Evolutionary conservation across 1,284 basidiomycete genomes (phyloP), one percentile per base, ranked within the genome.

Genomic region (Trametes hirsuta): DNA sequence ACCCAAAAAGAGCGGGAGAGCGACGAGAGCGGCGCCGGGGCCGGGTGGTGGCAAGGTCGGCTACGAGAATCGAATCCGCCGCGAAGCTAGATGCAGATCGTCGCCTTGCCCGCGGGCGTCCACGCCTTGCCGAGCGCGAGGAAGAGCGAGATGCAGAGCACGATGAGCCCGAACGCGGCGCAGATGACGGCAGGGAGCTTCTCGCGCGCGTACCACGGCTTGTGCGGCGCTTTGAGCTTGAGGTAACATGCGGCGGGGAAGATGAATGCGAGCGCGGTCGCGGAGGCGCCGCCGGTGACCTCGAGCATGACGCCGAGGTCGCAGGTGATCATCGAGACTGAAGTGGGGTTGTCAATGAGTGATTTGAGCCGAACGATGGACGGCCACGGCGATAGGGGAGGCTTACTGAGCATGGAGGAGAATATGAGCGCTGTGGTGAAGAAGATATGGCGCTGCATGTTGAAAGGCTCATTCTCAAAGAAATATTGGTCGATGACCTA

Each of bases 271-370:
- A 99, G 84, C 0, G 95, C 90, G 0, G 95, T 97, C 0, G 97
- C 97, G 25, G 93, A 95, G 18, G 96, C 85, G 1, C 97, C 97
- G 12, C 97, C 97, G 0, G 96, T 97, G 52, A 99, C 91, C 77
- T 99, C 97, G 40, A 99, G 87, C 77, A 98, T 97, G 40, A 98
- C 91, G 37, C 97, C 97, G 12, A 99, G 84, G 75, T 99, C 97
- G 75, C 96, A 98, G 0, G 97, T 98, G 48, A 95, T 81, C 50
- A 99, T 82, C 9, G 95, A 87, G 56, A 99, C 94, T 94, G 73
- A 15, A 11, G 21, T 10, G 21, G 18, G n/a, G 34, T 8, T 14
- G 39, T 58, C 3, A 46, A 45, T 52, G 37, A 37, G 42, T 57
- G 57, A n/a, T 55, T 48, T 24, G 61, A 40, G 30, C 8, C 4